Base-by-base conservation (phyloP, 2,329 filamentous ascomycete species). In the Sporothrix euskadiensis region DNA sequence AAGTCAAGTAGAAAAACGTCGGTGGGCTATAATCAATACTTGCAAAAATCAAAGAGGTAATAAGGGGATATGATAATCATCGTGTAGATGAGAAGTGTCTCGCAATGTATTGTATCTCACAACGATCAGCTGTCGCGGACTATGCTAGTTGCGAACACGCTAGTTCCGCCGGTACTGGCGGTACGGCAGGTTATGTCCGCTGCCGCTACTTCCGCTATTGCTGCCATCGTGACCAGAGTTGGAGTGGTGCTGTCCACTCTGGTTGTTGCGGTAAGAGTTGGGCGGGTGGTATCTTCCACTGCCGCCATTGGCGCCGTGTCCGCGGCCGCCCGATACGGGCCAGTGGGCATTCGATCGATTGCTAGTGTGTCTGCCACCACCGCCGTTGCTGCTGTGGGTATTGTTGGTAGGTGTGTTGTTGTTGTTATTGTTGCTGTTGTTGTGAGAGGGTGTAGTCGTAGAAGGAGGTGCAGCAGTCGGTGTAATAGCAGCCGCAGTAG, bases 101-200 rank as follows among this genome's bases (percentile, higher is more conserved):
- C 10, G 44, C 14, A 6, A 49, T 2, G 8, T 59, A n/a, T 19
- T 16, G 8, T 59, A n/a, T 19, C 7, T 59, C 56, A 59, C 32
- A 14, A 59, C 35, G 56, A 12, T 19, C 26, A 10, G 10, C 14
- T 52, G 5, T 10, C 7, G 59, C 35, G 35, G 30, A 16, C 32
- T 26, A 26, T 26, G 26, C 26, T 26, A 26, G 26, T n/a, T 16
- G 59, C 35, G 35, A 16, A 16, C 32, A 19, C 22, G 14, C 59
- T 71, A 73, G 9, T 41, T 61, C 22, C 72, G 72, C 52, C 72
- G 68, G 59, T 66, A 73, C 47, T 35, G 32, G 35, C 72, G 72
- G 39, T 71, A 71, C 2, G 61, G 68, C 35, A 61, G 14, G 61
- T 30, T 57, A 54, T 61, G 35, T 57, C 44, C 54, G 26, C 26